Base-by-base conservation (phyloP, 176 grass and related monocot genomes). In the Eleusine coracana region DNA sequence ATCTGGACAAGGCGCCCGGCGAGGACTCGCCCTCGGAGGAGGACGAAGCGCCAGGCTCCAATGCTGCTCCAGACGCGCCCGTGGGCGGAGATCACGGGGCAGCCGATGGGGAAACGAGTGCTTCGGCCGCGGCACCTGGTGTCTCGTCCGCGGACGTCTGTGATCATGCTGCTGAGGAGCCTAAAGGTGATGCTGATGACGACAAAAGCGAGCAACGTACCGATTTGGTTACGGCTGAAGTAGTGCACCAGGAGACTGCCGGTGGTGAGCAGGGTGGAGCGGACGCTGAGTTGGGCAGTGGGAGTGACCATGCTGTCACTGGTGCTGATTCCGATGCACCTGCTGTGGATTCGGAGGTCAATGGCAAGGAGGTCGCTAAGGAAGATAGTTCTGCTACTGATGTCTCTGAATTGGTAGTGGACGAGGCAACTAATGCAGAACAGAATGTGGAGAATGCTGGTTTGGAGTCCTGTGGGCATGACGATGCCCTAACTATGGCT, bases 41-140 rank as follows among this genome's bases (percentile, higher is more conserved):
- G 48, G 74, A 88, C 1, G 75, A 67, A 55, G 68, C 10, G 76
- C 81, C 70, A 6, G 49, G 1, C 40, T 8, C 76, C 82, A 89
- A 89, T 89, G 87, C 50, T 9, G 82, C 38, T 50, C 63, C 70
- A 21, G 82, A 25, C 34, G 50, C 29, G 17, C 51, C 34, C 60
- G 41, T 27, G 7, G 44, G 12, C 45, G 66, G 36, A 45, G 76
- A 69, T 75, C 70, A 69, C 70, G 69, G 29, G 7, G 1, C 41
- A 5, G 51, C 51, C 0, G 51, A 6, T n/a, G 62, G 41, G 76
- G 51, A 75, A 75, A 55, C 2, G 52, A 34, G 41, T 0, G 29
- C 5, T 42, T 27, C 16, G 1, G 29, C 13, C 3, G 61, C 6
- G 8, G 25, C 50, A 6, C 29, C 51, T 9, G 63, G 13, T 16